Percentiles rank a stretch among this genome's conserved stretches.
Conservation (phyloP, 371 early-diverging fungal genomes). For the Edhazardia aedis region DNA sequence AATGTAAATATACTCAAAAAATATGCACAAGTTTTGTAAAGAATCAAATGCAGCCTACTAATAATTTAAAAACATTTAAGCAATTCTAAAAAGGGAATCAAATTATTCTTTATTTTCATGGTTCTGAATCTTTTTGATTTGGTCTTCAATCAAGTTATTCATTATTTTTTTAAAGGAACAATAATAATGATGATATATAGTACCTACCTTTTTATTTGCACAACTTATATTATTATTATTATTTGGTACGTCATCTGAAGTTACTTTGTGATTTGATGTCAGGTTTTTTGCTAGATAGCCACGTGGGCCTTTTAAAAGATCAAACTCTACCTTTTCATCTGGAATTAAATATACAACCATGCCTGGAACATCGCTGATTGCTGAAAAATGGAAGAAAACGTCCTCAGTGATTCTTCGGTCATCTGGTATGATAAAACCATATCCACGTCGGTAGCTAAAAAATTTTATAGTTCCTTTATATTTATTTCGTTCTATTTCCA, state of each 20-base stretch:
- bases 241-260: neutral
- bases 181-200: slow-evolving; percentile 6
- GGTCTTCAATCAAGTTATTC: slow-evolving; percentile 1
- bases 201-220: neutral
- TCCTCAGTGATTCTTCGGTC: slow-evolving; percentile 6
- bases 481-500: slow-evolving; percentile 1
- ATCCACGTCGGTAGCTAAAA: slow-evolving; percentile 10
- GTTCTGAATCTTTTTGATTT: slow-evolving; percentile 1
- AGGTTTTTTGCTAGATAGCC: slow-evolving; percentile 14
- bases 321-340: slow-evolving; percentile 1
- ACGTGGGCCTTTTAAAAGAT: slow-evolving; percentile 6
- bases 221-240: neutral
- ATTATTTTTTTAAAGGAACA: slow-evolving; percentile 7
- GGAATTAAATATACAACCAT: slow-evolving; percentile 7
- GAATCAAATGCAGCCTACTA: too few species aligned
- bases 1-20: too few species aligned
- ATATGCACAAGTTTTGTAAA: too few species aligned
- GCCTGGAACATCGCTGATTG: neutral
- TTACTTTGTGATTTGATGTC: neutral
- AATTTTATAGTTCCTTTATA: slow-evolving; percentile 14
- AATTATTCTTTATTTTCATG: slow-evolving; percentile 2
- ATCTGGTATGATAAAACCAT: slow-evolving; percentile 14
- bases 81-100: too few species aligned
- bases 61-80: too few species aligned
- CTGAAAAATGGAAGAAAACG: slow-evolving; percentile 17